Evolutionary conservation across 441 rosid genomes (phyloP).

Genomic region (Isatis lusitanica): DNA sequence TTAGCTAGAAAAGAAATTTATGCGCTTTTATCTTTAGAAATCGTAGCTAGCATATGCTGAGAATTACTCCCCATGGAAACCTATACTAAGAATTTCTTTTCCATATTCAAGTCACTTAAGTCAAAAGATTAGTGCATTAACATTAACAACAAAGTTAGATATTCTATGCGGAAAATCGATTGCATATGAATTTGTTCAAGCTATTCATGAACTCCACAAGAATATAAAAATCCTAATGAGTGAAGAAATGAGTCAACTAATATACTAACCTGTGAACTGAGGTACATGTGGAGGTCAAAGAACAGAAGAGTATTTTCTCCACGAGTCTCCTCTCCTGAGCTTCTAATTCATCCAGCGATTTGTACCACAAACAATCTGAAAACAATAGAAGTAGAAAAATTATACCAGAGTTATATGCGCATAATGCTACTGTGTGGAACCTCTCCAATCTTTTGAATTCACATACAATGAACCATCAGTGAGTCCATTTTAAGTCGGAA

Average conservation of each 20-base stretch:
- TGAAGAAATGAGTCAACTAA: constrained; percentile 1
- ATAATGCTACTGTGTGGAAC: not conserved
- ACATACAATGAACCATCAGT: not conserved
- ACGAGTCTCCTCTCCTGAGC: constrained; percentile 20
- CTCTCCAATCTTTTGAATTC: not conserved
- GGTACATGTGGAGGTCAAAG: constrained; percentile 11
- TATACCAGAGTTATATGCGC: not conserved
- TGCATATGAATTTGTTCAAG: constrained; percentile 18
- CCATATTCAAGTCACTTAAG: constrained; percentile 18
- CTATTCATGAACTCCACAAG: constrained; percentile 1
- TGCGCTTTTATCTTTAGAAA: constrained; percentile 17
- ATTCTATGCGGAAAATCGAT: constrained; percentile 16
- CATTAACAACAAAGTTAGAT: constrained; percentile 18
- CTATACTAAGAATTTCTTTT: not conserved
- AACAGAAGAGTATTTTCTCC: not conserved
- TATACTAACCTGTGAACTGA: constrained; percentile 21
- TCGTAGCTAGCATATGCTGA: constrained; percentile 34
- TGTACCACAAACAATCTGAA: constrained; percentile 28
- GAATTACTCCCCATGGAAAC: constrained; percentile 32
- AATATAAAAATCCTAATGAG: not conserved
- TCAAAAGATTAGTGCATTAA: constrained; percentile 23
- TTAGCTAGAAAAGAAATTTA: constrained; percentile 7
- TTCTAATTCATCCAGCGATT: constrained; percentile 6
- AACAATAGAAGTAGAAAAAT: not conserved
- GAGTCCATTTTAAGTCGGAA: constrained; percentile 26